Evolutionary conservation across 805 yeast species (phyloP).

Genomic region (Yueomyces sinensis): DNA sequence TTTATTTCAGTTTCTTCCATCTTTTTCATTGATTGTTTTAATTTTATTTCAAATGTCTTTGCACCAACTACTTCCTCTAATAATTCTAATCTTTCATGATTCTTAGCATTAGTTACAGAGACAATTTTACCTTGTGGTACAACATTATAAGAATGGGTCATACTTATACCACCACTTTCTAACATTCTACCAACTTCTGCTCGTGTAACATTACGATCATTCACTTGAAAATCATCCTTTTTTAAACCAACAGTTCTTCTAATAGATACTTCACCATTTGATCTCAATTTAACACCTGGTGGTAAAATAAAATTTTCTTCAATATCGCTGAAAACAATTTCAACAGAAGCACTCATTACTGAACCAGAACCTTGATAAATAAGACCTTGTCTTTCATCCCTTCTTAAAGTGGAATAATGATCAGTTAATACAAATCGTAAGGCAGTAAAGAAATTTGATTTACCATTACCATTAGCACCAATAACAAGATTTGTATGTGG

Average conservation of each 20-base stretch:
- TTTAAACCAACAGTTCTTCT: constrained; percentile 88
- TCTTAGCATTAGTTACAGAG: constrained; percentile 78
- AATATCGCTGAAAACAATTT: constrained; percentile 70
- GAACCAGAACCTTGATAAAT: constrained; percentile 87
- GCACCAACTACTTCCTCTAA: constrained; percentile 95
- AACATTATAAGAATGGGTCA: constrained; percentile 84
- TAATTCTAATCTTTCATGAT: constrained; percentile 61
- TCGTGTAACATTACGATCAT: constrained; percentile 65
- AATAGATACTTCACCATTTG: constrained; percentile 48
- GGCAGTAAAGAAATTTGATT: constrained; percentile 91
- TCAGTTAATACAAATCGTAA: constrained; percentile 85
- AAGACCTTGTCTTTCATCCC: constrained; percentile 77
- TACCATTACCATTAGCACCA: constrained; percentile 94
- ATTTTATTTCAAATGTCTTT: constrained; percentile 69
- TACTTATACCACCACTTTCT: constrained; percentile 86
- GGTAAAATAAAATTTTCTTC: constrained; percentile 64
- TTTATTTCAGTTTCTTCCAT: constrained; percentile 63
- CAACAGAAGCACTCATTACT: constrained; percentile 87
- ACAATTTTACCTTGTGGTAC: constrained; percentile 96
- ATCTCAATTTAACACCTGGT: constrained; percentile 20
- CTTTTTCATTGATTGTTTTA: constrained; percentile 66
- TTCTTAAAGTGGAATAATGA: constrained; percentile 69
- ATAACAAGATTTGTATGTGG: constrained; percentile 79
- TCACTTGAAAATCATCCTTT: constrained; percentile 81
- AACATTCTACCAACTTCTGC: constrained; percentile 68